A percentile compares a stretch with the other conserved stretches of the same genome.
Evolutionary conservation across 768 basidiomycete species (phyloP).

Genomic region (Rhizopogon roseolus): DNA sequence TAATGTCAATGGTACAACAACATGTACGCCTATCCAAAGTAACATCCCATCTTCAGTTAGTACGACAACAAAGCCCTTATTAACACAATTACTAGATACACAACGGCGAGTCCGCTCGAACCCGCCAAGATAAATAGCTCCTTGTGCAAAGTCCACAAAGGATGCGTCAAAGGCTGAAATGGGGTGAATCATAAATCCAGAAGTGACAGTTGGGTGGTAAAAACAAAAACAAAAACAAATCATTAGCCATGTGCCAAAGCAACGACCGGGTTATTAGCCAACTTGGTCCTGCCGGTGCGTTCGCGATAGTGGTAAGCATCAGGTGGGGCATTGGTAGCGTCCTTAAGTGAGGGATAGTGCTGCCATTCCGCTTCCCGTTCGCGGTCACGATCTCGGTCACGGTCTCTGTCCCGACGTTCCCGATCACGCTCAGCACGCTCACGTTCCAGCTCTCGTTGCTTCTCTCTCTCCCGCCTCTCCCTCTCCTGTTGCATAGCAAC

Average conservation of each 20-base stretch:
- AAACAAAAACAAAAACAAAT: background rate
- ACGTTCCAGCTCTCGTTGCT: conserved; percentile 23
- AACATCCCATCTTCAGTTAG: background rate
- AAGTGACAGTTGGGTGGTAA: background rate
- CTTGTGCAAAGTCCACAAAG: background rate
- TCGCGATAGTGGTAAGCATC: conserved; percentile 14
- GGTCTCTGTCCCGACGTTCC: conserved; percentile 3
- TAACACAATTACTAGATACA: background rate
- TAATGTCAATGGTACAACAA: too few species aligned
- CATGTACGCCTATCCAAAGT: background rate
- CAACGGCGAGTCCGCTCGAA: background rate
- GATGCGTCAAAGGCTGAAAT: background rate
- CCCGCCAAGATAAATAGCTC: background rate
- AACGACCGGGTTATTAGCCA: conserved; percentile 1
- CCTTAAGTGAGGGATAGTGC: conserved; percentile 19
- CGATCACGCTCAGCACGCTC: conserved; percentile 18
- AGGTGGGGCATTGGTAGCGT: conserved; percentile 19
- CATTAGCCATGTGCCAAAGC: conserved; percentile 7
- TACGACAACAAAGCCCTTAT: background rate
- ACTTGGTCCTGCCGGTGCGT: conserved; percentile 16
- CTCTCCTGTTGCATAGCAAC: conserved; percentile 51
- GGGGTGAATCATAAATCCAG: background rate
- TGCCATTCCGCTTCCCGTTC: conserved; percentile 12
- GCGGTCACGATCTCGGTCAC: conserved; percentile 9
- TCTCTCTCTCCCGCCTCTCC: conserved; percentile 31